phyloP scores from a whole-genome alignment of 495 filamentous ascomycete genomes.

The Daldinia grandis region DNA sequence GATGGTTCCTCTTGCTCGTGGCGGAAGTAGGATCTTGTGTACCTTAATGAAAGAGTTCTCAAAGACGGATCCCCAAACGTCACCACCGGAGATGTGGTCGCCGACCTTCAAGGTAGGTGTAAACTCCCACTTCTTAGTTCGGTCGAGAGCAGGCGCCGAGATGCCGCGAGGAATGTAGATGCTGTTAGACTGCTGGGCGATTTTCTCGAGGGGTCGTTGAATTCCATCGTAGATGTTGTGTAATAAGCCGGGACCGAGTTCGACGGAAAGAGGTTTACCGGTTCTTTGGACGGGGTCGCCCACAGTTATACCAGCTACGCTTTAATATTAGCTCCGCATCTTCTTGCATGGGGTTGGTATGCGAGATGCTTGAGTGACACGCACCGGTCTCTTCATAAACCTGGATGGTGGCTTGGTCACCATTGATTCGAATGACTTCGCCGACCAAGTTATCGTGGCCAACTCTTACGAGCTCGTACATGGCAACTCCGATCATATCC shows the following conservation, averaged over 20 bases:
- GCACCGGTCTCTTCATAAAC: constrained; percentile 98
- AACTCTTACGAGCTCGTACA: constrained; percentile 98
- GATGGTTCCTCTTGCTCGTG: constrained; percentile 88
- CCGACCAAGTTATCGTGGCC: constrained; percentile 89
- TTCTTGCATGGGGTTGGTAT: constrained; percentile 2
- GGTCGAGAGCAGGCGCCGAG: constrained; percentile 84
- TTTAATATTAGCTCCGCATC: constrained; percentile 22
- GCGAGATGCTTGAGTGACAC: constrained; percentile 13
- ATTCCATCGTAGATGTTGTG: constrained; percentile 99
- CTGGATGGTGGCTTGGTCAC: constrained; percentile 95
- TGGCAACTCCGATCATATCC: constrained; percentile 98
- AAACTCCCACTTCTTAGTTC: constrained; percentile 94
- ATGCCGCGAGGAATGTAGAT: constrained; percentile 99
- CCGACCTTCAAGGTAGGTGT: constrained; percentile 90
- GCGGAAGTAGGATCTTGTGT: constrained; percentile 95
- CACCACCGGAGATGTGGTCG: constrained; percentile 95
- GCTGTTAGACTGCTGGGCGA: constrained; percentile 75
- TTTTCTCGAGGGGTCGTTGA: constrained; percentile 89
- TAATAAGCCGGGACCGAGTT: constrained; percentile 95
- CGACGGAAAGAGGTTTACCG: constrained; percentile 94
- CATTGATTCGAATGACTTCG: constrained; percentile 97
- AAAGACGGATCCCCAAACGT: constrained; percentile 91
- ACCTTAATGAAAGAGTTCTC: constrained; percentile 96
- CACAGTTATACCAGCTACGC: constrained; percentile 88
- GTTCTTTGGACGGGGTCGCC: constrained; percentile 92